phyloP scores from a whole-genome alignment of 345 rosid species.

The Populus euphratica region DNA sequence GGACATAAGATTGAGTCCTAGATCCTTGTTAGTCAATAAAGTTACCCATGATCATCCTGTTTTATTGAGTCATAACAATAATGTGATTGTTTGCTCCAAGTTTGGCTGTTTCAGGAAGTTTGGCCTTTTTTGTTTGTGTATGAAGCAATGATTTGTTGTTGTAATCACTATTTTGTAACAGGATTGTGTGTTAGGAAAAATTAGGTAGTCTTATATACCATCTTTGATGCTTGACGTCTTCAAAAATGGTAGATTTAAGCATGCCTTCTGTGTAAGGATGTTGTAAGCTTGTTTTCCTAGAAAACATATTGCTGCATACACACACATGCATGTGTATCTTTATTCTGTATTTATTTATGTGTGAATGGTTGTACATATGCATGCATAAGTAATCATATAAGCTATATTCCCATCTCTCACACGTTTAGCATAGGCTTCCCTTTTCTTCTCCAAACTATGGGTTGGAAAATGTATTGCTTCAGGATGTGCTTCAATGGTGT shows the following conservation, averaged over 20 bases:
- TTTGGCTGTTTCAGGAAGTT: not conserved
- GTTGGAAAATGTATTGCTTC: not conserved
- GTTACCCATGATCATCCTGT: not conserved
- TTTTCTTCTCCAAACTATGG: not conserved
- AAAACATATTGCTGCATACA: not conserved
- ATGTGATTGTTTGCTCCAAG: not conserved
- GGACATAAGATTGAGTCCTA: not conserved
- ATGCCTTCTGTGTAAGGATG: not conserved
- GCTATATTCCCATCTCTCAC: no score
- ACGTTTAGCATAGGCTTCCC: no score
- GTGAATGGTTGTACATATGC: no score
- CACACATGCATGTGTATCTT: not conserved
- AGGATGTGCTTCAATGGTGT: not conserved
- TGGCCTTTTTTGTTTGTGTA: not conserved
- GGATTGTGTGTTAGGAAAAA: not conserved
- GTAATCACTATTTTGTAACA: not conserved
- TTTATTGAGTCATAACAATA: not conserved
- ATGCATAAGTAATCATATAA: no score
- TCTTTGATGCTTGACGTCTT: not conserved
- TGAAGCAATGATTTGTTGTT: not conserved
- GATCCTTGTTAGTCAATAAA: not conserved
- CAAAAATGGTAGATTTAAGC: not conserved
- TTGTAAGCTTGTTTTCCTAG: not conserved
- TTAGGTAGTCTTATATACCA: not conserved
- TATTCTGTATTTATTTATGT: not conserved